These are phyloP conservation scores for Oidium heveae DNA, from an alignment of 2,329 filamentous ascomycete species.

Conservation along the genomic window DNA sequence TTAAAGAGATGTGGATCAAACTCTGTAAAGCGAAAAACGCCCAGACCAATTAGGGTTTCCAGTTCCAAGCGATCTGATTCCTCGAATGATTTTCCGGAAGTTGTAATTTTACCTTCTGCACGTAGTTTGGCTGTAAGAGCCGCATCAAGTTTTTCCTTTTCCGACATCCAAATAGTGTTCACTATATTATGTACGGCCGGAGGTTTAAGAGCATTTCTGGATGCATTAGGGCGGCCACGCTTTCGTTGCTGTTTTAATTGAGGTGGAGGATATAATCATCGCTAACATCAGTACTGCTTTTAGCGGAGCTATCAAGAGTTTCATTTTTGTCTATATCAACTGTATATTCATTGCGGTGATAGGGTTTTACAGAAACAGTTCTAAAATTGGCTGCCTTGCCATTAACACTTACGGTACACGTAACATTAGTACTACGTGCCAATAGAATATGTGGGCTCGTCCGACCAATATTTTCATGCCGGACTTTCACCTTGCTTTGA, in stretches of 20 bases:
- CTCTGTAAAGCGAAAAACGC: background rate
- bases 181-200: background rate
- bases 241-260: background rate
- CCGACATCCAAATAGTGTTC: background rate
- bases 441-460: no score
- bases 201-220: background rate
- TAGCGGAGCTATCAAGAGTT: no score
- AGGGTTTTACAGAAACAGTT: no score
- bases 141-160: background rate
- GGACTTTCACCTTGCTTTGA: no score
- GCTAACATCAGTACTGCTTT: background rate
- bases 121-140: background rate
- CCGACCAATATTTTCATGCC: no score
- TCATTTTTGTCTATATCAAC: no score
- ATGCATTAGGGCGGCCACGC: background rate
- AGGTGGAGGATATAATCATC: background rate
- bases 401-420: no score
- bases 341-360: no score
- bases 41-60: background rate
- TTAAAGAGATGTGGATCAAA: background rate
- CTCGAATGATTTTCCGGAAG: background rate
- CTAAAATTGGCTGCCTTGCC: no score
- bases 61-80: background rate
- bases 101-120: background rate
- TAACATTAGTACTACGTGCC: no score